A percentile compares a stretch with the other conserved stretches of the same genome.
Evolutionary conservation across 2,329 filamentous ascomycete species (phyloP).

Genomic region (Colletotrichum tofieldiae): DNA sequence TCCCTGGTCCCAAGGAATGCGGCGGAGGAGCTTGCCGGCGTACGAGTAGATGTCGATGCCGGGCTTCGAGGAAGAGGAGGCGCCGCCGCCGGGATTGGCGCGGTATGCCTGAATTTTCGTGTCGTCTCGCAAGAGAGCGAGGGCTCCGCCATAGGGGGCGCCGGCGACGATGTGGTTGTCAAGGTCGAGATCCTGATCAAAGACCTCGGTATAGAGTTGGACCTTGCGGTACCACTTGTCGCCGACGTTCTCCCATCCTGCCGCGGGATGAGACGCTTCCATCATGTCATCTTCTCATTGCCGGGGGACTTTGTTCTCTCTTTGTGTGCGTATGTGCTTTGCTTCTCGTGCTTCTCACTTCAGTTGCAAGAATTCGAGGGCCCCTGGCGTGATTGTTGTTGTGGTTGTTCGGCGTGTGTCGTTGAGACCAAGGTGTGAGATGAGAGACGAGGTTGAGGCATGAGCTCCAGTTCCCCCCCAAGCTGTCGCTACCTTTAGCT

Average conservation of each 20-base stretch:
- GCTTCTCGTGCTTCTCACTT: neutral
- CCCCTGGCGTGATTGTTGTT: too few relatives aligned
- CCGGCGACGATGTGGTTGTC: conserved; percentile 94
- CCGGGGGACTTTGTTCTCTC: neutral
- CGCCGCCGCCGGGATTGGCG: conserved; percentile 67
- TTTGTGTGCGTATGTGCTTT: neutral
- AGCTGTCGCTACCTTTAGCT: conserved; percentile 24
- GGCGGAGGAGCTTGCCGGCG: conserved; percentile 88
- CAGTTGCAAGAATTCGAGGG: neutral
- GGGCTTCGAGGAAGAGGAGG: conserved; percentile 72
- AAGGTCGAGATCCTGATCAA: conserved; percentile 93
- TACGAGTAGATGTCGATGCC: conserved; percentile 96
- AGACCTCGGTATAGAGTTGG: conserved; percentile 92
- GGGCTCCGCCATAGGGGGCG: conserved; percentile 91
- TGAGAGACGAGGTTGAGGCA: conserved; percentile 12
- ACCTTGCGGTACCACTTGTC: conserved; percentile 96
- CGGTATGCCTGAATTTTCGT: conserved; percentile 86
- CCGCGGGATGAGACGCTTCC: conserved; percentile 78
- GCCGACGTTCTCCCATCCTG: conserved; percentile 95
- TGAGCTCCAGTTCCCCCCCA: conserved; percentile 10
- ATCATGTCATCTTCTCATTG: conserved; percentile 58
- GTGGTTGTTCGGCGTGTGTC: neutral
- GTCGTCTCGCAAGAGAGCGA: conserved; percentile 92
- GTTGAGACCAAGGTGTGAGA: conserved; percentile 12
- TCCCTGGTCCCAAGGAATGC: conserved; percentile 93